Evolutionary conservation across 768 basidiomycete species (phyloP).

Genomic region (Leccinum aurantiacum): DNA sequence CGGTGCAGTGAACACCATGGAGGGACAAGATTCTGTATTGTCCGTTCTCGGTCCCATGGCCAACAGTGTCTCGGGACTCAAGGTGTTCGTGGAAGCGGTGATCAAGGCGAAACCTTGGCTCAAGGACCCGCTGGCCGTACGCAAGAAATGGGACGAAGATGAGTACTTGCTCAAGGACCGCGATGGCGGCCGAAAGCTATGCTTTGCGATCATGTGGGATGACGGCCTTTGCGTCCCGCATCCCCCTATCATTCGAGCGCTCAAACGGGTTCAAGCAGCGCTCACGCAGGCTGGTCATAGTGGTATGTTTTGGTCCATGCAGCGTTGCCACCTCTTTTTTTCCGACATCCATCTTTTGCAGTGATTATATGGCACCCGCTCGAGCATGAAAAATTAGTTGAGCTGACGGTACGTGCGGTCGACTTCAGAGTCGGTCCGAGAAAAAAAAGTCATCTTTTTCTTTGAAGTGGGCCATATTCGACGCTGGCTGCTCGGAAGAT

Average conservation of each 20-base stretch:
- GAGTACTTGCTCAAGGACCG: constrained; percentile 60
- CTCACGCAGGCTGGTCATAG: constrained; percentile 62
- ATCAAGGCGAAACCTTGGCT: constrained; percentile 62
- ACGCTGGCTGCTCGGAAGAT: constrained; percentile 50
- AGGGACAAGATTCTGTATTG: constrained; percentile 69
- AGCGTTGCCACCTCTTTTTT: background rate
- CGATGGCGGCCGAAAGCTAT: constrained; percentile 48
- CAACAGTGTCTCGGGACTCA: constrained; percentile 57
- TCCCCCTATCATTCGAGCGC: constrained; percentile 62
- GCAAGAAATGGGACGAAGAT: constrained; percentile 60
- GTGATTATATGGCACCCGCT: constrained; percentile 73
- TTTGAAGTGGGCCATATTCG: constrained; percentile 42
- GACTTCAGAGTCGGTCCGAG: background rate
- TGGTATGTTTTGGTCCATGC: constrained; percentile 39
- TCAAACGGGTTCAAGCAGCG: constrained; percentile 56
- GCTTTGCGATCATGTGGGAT: constrained; percentile 67
- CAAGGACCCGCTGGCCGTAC: constrained; percentile 56
- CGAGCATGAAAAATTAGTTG: constrained; percentile 48
- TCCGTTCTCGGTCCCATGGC: constrained; percentile 78
- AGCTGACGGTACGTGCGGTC: constrained; percentile 39
- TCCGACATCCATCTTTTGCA: constrained; percentile 22
- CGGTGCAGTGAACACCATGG: constrained; percentile 59
- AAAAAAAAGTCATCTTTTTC: background rate
- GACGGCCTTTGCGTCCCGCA: constrained; percentile 58
- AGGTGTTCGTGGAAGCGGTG: constrained; percentile 64